phyloP scores from a whole-genome alignment of 2,329 filamentous ascomycete genomes.

The Colletotrichum sublineola region DNA sequence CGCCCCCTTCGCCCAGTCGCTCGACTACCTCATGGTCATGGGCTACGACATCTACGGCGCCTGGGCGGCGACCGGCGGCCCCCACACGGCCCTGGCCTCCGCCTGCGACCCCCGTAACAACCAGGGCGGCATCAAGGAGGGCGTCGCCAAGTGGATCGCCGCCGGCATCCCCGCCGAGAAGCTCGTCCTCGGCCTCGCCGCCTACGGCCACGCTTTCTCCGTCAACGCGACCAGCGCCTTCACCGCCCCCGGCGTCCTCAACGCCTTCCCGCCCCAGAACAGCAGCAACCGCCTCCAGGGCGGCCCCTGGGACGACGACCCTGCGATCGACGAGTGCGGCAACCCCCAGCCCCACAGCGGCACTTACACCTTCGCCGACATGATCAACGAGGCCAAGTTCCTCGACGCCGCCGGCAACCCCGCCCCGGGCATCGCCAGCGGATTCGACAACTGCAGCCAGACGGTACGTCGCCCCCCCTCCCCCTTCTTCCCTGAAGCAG shows the following conservation, averaged over 20 bases:
- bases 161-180: constrained; percentile 34
- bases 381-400: constrained; percentile 37
- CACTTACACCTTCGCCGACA: constrained; percentile 33
- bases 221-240: constrained; percentile 38
- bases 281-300: constrained; percentile 39
- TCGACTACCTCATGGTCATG: constrained; percentile 41
- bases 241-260: constrained; percentile 23
- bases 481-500: no score
- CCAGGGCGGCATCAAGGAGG: constrained; percentile 40
- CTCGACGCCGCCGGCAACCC: constrained; percentile 36
- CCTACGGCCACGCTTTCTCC: constrained; percentile 41
- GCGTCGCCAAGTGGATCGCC: constrained; percentile 34
- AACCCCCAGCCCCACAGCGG: constrained; percentile 31
- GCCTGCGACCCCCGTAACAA: constrained; percentile 36
- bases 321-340: constrained; percentile 35
- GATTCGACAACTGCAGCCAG: constrained; percentile 38
- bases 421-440: constrained; percentile 13
- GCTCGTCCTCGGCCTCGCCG: constrained; percentile 35
- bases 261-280: constrained; percentile 37
- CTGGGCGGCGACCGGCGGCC: constrained; percentile 35
- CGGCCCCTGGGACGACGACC: constrained; percentile 41
- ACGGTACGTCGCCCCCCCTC: constrained; percentile 14
- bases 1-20: constrained; percentile 20
- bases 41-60: constrained; percentile 39
- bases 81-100: constrained; percentile 32